A percentile compares a stretch with the other conserved stretches of the same genome.
phyloP scores from a whole-genome alignment of 192 early-diverging fungal genomes.

The Podila epicladia region DNA sequence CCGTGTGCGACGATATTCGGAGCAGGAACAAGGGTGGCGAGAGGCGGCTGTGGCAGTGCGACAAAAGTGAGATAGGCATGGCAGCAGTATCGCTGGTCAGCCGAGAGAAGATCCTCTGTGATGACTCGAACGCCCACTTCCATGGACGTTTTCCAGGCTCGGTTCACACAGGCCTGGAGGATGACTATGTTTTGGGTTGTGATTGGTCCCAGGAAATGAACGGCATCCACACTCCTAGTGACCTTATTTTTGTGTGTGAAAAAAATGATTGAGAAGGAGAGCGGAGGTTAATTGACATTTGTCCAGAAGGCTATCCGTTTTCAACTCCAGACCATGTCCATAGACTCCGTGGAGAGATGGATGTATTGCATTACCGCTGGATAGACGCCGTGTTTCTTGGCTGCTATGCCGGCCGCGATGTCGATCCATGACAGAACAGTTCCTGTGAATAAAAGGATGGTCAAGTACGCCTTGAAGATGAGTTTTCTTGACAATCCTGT shows the following conservation, averaged over 20 bases:
- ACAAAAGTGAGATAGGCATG: slow-evolving; percentile 79
- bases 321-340: no score
- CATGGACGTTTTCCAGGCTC: slow-evolving; percentile 77
- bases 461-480: neutral
- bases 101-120: slow-evolving; percentile 68
- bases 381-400: slow-evolving; percentile 66
- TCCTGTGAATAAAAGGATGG: slow-evolving; percentile 3
- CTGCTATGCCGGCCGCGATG: slow-evolving; percentile 70
- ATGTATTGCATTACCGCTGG: slow-evolving; percentile 55
- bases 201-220: slow-evolving; percentile 74
- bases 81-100: slow-evolving; percentile 63
- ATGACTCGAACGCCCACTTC: slow-evolving; percentile 78
- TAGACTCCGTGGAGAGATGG: no score
- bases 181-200: slow-evolving; percentile 70
- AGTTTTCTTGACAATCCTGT: neutral
- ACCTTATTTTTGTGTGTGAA: slow-evolving; percentile 51
- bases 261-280: no score
- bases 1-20: neutral
- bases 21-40: slow-evolving; percentile 9
- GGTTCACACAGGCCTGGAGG: slow-evolving; percentile 72
- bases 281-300: neutral
- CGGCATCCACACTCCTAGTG: slow-evolving; percentile 72
- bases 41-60: slow-evolving; percentile 46
- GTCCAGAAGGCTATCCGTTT: no score
- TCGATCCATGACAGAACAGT: slow-evolving; percentile 75